Conservation (phyloP, 2,329 filamentous ascomycete species). For the Uncinocarpus reesii region DNA sequence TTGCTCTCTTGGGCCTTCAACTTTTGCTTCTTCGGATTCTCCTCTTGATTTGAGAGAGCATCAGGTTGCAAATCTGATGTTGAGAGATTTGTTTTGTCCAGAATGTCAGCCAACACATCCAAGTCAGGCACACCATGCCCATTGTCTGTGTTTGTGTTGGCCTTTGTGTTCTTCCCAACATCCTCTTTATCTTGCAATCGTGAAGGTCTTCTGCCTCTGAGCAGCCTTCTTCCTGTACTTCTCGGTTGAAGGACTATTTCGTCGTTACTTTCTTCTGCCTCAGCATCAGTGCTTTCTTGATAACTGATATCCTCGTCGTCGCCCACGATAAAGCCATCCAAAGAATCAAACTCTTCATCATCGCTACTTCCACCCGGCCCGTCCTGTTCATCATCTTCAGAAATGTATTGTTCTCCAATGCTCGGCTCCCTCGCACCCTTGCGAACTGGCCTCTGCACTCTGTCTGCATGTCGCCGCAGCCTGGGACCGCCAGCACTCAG, state of each 20-base stretch:
- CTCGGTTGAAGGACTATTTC: constrained; percentile 18
- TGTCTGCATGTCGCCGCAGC: background rate
- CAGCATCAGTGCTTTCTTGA: constrained; percentile 24
- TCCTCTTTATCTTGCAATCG: constrained; percentile 17
- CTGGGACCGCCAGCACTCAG: background rate
- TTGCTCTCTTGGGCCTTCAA: background rate
- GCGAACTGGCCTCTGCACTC: background rate
- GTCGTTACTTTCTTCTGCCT: constrained; percentile 23
- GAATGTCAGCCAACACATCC: background rate
- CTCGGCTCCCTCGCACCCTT: background rate
- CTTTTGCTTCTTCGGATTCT: too few species aligned
- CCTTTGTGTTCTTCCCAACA: constrained; percentile 18
- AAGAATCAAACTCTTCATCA: constrained; percentile 28
- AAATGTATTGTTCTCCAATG: background rate
- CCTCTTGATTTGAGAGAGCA: background rate
- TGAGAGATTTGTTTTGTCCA: constrained; percentile 6
- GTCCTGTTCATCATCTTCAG: background rate
- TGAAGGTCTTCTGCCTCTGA: constrained; percentile 28
- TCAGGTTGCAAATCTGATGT: background rate
- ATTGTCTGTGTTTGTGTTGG: background rate
- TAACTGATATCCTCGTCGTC: constrained; percentile 33
- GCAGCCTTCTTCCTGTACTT: constrained; percentile 25
- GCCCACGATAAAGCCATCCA: constrained; percentile 35
- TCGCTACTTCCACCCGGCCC: constrained; percentile 18
- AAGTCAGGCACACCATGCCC: background rate